Conservation (phyloP, 2,329 filamentous ascomycete genomes). For the Rasamsonia emersonii region DNA sequence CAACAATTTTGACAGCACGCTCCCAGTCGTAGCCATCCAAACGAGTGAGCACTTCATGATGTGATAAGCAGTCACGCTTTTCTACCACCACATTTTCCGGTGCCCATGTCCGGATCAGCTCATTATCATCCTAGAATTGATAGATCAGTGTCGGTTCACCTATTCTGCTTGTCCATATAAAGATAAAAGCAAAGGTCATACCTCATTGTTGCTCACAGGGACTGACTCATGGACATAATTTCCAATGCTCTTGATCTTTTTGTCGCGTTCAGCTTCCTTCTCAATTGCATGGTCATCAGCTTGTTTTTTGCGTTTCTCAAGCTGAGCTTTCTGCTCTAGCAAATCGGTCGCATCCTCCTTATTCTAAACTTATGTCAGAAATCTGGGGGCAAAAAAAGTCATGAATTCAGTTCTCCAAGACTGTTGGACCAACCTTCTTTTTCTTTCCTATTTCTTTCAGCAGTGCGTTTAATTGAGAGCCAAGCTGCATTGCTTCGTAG, state of each 20-base stretch:
- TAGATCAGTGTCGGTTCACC: too few species aligned
- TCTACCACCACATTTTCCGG: slow-evolving; percentile 66
- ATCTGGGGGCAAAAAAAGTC: background rate
- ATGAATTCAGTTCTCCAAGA: slow-evolving; percentile 6
- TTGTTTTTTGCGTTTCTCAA: slow-evolving; percentile 75
- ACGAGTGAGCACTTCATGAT: slow-evolving; percentile 85
- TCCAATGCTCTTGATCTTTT: slow-evolving; percentile 75
- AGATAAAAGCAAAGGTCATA: slow-evolving; percentile 21
- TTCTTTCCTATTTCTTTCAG: slow-evolving; percentile 86
- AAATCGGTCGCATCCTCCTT: slow-evolving; percentile 82
- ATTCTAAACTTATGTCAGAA: slow-evolving; percentile 40
- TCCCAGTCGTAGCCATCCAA: slow-evolving; percentile 90
- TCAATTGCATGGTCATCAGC: slow-evolving; percentile 64
- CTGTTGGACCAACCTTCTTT: slow-evolving; percentile 59
- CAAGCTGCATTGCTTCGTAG: slow-evolving; percentile 71
- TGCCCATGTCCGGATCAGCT: slow-evolving; percentile 65
- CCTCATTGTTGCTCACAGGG: slow-evolving; percentile 72
- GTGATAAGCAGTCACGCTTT: slow-evolving; percentile 72
- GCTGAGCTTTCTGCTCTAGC: slow-evolving; percentile 64
- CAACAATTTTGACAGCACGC: slow-evolving; percentile 86
- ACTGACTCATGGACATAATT: slow-evolving; percentile 89
- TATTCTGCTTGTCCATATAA: background rate
- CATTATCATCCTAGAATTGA: slow-evolving; percentile 76
- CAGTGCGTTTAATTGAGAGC: slow-evolving; percentile 74
- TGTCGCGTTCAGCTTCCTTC: slow-evolving; percentile 66